Base-by-base conservation (phyloP, 1,284 basidiomycete species). In the Pterulicium gracile region DNA sequence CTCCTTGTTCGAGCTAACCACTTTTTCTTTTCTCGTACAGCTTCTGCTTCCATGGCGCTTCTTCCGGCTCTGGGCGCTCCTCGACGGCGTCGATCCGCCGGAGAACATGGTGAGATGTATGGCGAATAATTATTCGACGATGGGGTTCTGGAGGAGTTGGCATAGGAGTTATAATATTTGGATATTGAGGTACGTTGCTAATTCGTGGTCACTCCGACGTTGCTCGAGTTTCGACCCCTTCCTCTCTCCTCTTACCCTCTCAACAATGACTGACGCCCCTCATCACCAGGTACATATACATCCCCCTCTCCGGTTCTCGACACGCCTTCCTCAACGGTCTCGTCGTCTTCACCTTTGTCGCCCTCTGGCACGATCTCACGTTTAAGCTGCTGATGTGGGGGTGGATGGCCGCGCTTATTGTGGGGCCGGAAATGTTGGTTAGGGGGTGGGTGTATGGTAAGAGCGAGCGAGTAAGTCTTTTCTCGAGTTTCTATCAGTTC, bases 101-200 rank as follows among this genome's bases (percentile, higher is more conserved):
- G 96, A 99, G 63, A 99, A 99, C 61, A 97, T 98, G 96, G 77
- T 99, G 3, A 77, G 96, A 13, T 98, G 96, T 60, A 88, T 98
- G 79, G 88, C 83, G n/a, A 98, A 98, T 67, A 98, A 98, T 63
- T 98, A 97, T 59, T 97, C 93, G 1, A 80, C 84, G 0, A 63
- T 87, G 2, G 93, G 91, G 0, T 98, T 98, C 63, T 98, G 95
- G 95, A 68, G 94, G 51, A 83, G 81, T 50, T 98, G 95, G 96
- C 95, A 98, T 63, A 72, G 95, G 7, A 89, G 85, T 55, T 98
- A 94, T 66, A 98, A 98, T 59, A 75, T 98, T 5, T 98, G 96
- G 95, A 75, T 94, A 43, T 81, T 95, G 36, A 73, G 94, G 83
- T 90, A 61, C 23, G 64, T 47, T 15, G 7, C 18, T 17, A 7